These are phyloP conservation scores for Boletus calvinii DNA, from an alignment of 1,284 basidiomycete species.

Conservation along the genomic window DNA sequence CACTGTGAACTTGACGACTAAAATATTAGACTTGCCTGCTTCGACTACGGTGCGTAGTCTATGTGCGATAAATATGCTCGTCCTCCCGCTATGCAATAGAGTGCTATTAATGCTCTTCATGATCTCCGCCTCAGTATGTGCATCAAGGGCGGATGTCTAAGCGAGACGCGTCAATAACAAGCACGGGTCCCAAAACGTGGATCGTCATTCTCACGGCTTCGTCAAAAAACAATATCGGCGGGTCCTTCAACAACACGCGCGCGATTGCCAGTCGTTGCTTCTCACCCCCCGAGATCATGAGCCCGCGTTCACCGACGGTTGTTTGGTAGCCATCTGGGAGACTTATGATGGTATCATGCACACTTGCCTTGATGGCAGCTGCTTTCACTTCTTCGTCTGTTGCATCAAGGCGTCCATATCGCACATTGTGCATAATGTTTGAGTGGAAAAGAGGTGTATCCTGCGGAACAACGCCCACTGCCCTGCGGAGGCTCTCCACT, in stretches of 20 bases:
- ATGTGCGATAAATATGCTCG: constrained; percentile 95
- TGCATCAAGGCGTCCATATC: constrained; percentile 89
- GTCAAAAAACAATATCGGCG: constrained; percentile 95
- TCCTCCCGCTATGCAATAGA: constrained; percentile 75
- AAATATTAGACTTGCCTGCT: constrained; percentile 57
- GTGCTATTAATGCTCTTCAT: constrained; percentile 92
- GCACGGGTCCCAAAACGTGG: neutral
- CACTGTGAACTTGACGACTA: neutral
- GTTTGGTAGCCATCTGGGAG: constrained; percentile 88
- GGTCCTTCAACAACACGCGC: constrained; percentile 89
- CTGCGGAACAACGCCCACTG: constrained; percentile 94
- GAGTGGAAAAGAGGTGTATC: constrained; percentile 98
- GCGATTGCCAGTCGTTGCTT: constrained; percentile 97
- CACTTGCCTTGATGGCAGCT: constrained; percentile 84
- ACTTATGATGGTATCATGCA: constrained; percentile 77
- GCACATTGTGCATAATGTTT: constrained; percentile 92
- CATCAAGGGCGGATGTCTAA: constrained; percentile 92
- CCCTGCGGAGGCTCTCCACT: constrained; percentile 69
- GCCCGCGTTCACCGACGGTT: constrained; percentile 91
- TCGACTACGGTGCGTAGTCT: constrained; percentile 89
- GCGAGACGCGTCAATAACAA: constrained; percentile 3
- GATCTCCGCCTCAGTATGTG: constrained; percentile 90
- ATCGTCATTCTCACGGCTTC: constrained; percentile 72
- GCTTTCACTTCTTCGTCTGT: constrained; percentile 86
- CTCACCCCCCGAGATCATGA: constrained; percentile 99